phyloP scores from a whole-genome alignment of 805 yeast species.

The Kluyveromyces aestuarii region DNA sequence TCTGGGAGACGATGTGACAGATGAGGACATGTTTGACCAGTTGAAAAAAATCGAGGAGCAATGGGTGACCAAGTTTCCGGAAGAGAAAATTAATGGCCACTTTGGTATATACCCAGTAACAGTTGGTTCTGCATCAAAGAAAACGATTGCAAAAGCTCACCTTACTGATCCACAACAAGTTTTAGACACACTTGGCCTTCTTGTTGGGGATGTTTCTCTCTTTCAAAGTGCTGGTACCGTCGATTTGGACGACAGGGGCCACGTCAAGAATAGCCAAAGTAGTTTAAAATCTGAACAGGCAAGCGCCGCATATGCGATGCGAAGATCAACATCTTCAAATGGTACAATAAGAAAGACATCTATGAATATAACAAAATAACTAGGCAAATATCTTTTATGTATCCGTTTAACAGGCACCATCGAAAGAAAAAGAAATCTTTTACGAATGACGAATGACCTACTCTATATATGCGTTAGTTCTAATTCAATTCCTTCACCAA shows the following conservation, averaged over 20 bases:
- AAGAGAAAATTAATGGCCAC: conserved; percentile 37
- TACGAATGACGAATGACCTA: too few relatives aligned
- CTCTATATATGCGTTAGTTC: not conserved
- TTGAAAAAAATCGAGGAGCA: conserved; percentile 50
- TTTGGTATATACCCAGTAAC: conserved; percentile 77
- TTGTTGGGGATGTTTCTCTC: conserved; percentile 69
- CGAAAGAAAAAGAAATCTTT: not conserved
- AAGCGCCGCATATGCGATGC: conserved; percentile 22
- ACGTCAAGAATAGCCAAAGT: conserved; percentile 37
- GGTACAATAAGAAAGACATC: not conserved
- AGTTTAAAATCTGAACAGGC: conserved; percentile 31
- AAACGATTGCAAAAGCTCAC: conserved; percentile 79
- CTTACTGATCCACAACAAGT: conserved; percentile 78
- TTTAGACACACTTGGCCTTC: conserved; percentile 69
- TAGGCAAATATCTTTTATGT: too few relatives aligned
- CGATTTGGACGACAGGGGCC: conserved; percentile 71
- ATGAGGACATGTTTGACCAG: conserved; percentile 92
- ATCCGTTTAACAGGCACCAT: not conserved
- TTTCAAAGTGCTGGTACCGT: conserved; percentile 74
- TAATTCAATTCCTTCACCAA: conserved; percentile 8
- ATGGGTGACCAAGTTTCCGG: conserved; percentile 29
- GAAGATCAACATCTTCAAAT: conserved; percentile 16
- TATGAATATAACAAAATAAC: not conserved
- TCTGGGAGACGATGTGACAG: conserved; percentile 93
- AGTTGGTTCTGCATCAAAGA: conserved; percentile 86